Base-by-base conservation (phyloP, 73 alveolate genomes). In the Paramecium primaurelia region DNA sequence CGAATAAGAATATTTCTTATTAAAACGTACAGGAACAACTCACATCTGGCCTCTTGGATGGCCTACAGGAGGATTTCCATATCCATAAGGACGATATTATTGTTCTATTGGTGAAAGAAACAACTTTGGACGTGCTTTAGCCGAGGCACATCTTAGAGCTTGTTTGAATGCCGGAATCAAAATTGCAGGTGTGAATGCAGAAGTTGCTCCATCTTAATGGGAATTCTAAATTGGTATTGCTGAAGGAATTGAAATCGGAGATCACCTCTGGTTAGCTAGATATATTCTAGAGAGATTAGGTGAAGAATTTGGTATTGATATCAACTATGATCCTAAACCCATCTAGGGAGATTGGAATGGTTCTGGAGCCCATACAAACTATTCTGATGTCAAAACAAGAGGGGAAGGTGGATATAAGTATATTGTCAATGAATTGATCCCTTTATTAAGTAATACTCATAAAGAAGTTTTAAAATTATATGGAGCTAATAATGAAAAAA, bases 201-300 rank as follows among this genome's bases (percentile, higher is more conserved):
- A 97, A 68, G 99, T 96, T 58, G 97, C 96, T 95, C 99, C 99
- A 42, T 97, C 98, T 26, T 95, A 97, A 95, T 97, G 99, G 99
- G 99, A 97, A 84, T 96, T 89, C 93, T 95, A 97, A 92, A 85
- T 96, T 32, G 99, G 99, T 25, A 97, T 98, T 25, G 93, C 97
- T 77, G 95, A 94, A 68, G 99, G 99, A 11, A 96, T 97, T 45
- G 98, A 95, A 58, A 84, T 93, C 71, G 99, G 98, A 32, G 99
- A 97, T 75, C 98, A 97, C 58, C 69, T 97, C 51, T 96, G 99
- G 98, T 86, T 97, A 69, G 98, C 99, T 5, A 96, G 99, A 88
- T 87, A 80, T 30, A 60, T 93, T 32, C 92, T 94, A 25, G 88
- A 71, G 28, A 93, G 96, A 92, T 25, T 88, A 80, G 96, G 95